Conservation (phyloP, 495 filamentous ascomycete genomes). For the Penicillium soppii region DNA sequence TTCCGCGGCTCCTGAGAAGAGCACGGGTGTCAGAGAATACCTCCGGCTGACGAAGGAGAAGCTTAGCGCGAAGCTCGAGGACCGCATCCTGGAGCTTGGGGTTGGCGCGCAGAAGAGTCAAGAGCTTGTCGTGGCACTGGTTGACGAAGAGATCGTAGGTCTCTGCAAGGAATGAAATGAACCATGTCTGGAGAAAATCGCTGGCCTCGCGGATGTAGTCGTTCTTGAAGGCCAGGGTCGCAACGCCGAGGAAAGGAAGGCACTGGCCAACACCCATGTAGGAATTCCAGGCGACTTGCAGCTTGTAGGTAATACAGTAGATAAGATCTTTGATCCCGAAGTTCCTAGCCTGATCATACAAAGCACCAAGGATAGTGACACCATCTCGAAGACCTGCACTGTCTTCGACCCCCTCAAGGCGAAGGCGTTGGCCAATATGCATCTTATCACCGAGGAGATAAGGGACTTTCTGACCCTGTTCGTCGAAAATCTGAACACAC, state of each 20-base stretch:
- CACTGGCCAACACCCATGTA: conserved; percentile 15
- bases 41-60: neutral
- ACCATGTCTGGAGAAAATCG: conserved; percentile 20
- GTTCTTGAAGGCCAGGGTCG: neutral
- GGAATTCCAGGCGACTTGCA: conserved; percentile 25
- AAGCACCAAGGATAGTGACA: conserved; percentile 8
- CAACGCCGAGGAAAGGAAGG: conserved; percentile 7
- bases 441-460: conserved; percentile 6
- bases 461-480: too few relatives aligned
- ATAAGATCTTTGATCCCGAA: conserved; percentile 7
- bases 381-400: neutral
- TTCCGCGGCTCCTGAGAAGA: conserved; percentile 12
- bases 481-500: too few relatives aligned
- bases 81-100: conserved; percentile 3
- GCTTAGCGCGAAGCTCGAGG: neutral
- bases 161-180: conserved; percentile 20
- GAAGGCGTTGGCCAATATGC: neutral
- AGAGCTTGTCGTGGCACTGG: conserved; percentile 3
- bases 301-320: conserved; percentile 11
- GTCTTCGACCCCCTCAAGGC: neutral
- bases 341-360: conserved; percentile 9
- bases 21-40: conserved; percentile 4
- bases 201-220: neutral
- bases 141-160: conserved; percentile 7
- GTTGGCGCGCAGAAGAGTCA: neutral